These are phyloP conservation scores for Nevesoporus exiguus DNA, from an alignment of 768 basidiomycete species.

Conservation along the genomic window DNA sequence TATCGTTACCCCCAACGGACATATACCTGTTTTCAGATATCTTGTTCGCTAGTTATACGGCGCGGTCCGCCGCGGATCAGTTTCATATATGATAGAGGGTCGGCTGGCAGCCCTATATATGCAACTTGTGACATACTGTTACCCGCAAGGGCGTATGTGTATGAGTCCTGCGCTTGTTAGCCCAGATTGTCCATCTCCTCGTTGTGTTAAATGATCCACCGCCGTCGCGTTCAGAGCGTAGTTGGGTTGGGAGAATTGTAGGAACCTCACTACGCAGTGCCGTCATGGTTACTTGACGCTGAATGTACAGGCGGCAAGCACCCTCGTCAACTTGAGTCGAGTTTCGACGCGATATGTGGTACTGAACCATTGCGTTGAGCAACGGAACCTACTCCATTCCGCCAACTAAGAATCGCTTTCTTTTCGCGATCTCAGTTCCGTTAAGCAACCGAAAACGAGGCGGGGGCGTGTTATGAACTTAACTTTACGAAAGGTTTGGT, in stretches of 20 bases:
- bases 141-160: not conserved
- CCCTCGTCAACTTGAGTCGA: not conserved
- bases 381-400: constrained; percentile 2
- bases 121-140: not conserved
- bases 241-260: not conserved
- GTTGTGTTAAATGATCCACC: not conserved
- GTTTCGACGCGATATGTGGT: not conserved
- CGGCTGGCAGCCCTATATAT: not conserved
- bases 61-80: constrained; percentile 5
- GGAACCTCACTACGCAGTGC: not conserved
- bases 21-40: not conserved
- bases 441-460: constrained; percentile 24
- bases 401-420: not conserved
- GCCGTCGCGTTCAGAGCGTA: not conserved
- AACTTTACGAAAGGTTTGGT: constrained; percentile 9
- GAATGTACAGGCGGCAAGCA: not conserved
- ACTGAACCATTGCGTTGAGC: not conserved
- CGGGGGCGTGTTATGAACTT: constrained; percentile 20
- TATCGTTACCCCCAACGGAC: not conserved
- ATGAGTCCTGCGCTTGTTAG: not conserved
- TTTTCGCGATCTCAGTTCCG: constrained; percentile 13
- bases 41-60: not conserved
- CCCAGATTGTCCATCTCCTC: not conserved
- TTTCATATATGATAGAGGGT: not conserved
- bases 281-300: not conserved